Percentiles rank a stretch among this genome's conserved stretches.
phyloP scores from a whole-genome alignment of 2,329 filamentous ascomycete genomes.

The Graphiopsis chlorocephala region DNA sequence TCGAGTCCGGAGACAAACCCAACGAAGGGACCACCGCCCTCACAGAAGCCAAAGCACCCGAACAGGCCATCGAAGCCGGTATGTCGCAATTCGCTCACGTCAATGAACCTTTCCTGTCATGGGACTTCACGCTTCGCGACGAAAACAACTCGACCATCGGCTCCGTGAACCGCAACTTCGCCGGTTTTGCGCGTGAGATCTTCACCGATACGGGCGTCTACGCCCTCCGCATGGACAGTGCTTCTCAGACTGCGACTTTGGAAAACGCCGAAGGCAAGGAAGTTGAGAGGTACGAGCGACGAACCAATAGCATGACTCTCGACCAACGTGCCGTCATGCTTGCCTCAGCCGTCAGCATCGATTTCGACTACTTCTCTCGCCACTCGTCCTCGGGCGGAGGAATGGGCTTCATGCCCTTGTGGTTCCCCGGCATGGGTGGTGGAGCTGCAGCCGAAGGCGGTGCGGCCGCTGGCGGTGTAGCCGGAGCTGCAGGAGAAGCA shows the following conservation, averaged over 20 bases:
- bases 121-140: slow-evolving; percentile 60
- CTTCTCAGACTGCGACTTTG: slow-evolving; percentile 39
- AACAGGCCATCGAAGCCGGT: slow-evolving; percentile 39
- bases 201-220: slow-evolving; percentile 67
- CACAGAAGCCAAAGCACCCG: slow-evolving; percentile 46
- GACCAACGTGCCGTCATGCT: slow-evolving; percentile 66
- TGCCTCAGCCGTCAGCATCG: slow-evolving; percentile 62
- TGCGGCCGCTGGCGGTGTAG: slow-evolving; percentile 33
- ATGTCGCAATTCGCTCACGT: slow-evolving; percentile 62
- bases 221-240: slow-evolving; percentile 62
- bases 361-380: slow-evolving; percentile 67
- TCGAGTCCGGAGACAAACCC: slow-evolving; percentile 36
- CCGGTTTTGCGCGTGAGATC: slow-evolving; percentile 60
- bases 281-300: slow-evolving; percentile 24
- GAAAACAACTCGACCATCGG: slow-evolving; percentile 53
- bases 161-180: slow-evolving; percentile 63
- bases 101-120: slow-evolving; percentile 61
- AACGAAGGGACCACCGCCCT: slow-evolving; percentile 46
- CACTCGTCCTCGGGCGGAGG: slow-evolving; percentile 49
- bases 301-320: slow-evolving; percentile 56
- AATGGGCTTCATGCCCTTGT: slow-evolving; percentile 53
- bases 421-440: slow-evolving; percentile 40
- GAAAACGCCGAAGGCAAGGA: slow-evolving; percentile 28
- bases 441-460: slow-evolving; percentile 31
- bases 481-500: slow-evolving; percentile 22